Evolutionary conservation across 2,329 filamentous ascomycete genomes (phyloP).

Genomic region (Teratosphaeria viscida): DNA sequence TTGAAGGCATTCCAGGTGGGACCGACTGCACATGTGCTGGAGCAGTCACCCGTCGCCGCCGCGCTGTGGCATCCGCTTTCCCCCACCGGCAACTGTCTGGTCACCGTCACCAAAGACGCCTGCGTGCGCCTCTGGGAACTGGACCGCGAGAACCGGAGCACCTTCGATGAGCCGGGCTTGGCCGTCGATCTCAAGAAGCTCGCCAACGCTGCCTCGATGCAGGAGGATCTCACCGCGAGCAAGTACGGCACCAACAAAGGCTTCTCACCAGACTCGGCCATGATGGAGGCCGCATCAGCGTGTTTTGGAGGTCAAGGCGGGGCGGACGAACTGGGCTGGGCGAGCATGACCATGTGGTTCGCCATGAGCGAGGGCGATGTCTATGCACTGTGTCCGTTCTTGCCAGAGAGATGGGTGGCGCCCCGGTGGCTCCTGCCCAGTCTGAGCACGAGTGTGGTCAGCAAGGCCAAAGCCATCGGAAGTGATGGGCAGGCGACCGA

Average conservation of each 20-base stretch:
- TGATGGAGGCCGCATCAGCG: slow-evolving; percentile 88
- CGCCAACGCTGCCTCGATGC: slow-evolving; percentile 67
- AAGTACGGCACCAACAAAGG: slow-evolving; percentile 63
- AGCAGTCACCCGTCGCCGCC: slow-evolving; percentile 68
- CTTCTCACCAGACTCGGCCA: slow-evolving; percentile 80
- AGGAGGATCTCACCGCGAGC: slow-evolving; percentile 75
- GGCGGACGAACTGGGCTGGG: slow-evolving; percentile 61
- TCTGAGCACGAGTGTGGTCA: slow-evolving; percentile 70
- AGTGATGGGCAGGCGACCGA: slow-evolving; percentile 33
- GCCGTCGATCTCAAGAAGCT: slow-evolving; percentile 84
- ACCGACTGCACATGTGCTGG: slow-evolving; percentile 81
- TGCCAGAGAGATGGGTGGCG: slow-evolving; percentile 75
- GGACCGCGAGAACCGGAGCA: slow-evolving; percentile 71
- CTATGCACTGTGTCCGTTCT: slow-evolving; percentile 82
- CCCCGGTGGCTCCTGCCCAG: slow-evolving; percentile 66
- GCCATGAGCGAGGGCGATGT: slow-evolving; percentile 92
- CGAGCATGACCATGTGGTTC: slow-evolving; percentile 90
- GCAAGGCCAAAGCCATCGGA: slow-evolving; percentile 47
- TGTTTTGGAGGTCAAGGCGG: slow-evolving; percentile 67
- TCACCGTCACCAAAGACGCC: slow-evolving; percentile 82
- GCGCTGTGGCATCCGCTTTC: slow-evolving; percentile 90
- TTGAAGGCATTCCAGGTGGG: slow-evolving; percentile 86
- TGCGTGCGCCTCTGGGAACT: slow-evolving; percentile 87
- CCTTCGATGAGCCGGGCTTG: slow-evolving; percentile 72
- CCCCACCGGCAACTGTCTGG: slow-evolving; percentile 66